phyloP scores from a whole-genome alignment of 805 yeast genomes.

The Saccharomycopsis sp. region DNA sequence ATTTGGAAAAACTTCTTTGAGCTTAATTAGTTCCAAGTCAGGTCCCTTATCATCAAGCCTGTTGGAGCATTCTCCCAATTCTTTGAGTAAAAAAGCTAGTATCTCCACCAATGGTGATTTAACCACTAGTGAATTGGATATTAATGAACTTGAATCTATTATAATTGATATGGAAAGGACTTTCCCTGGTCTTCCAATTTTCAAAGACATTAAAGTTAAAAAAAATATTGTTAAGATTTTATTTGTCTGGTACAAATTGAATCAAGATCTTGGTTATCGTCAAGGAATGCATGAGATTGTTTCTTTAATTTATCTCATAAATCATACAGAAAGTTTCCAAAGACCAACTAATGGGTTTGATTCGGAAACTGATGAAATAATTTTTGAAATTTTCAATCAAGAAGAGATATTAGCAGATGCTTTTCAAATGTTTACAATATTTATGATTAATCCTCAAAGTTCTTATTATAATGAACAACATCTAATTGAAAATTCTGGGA shows the following conservation, averaged over 20 bases:
- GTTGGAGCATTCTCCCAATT: no score
- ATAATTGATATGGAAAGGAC: conserved; percentile 18
- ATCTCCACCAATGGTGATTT: not conserved
- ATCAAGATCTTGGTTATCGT: conserved; percentile 25
- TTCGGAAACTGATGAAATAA: conserved; percentile 16
- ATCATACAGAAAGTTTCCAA: conserved; percentile 27
- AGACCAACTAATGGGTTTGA: conserved; percentile 16
- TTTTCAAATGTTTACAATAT: conserved; percentile 35
- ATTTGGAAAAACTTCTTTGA: not conserved
- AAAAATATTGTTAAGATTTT: conserved; percentile 13
- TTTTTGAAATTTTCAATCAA: conserved; percentile 8
- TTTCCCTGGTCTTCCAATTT: conserved; percentile 15
- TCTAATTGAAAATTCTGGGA: conserved; percentile 33
- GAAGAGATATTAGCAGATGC: conserved; percentile 29
- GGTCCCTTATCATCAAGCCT: not conserved
- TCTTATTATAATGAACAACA: conserved; percentile 33
- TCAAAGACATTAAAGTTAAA: conserved; percentile 7
- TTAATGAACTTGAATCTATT: conserved; percentile 14
- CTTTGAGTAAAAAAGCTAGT: not conserved
- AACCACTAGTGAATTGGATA: not conserved
- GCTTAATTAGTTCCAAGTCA: not conserved
- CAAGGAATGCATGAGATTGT: conserved; percentile 46
- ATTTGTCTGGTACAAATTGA: conserved; percentile 18
- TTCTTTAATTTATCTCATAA: conserved; percentile 34
- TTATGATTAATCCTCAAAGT: conserved; percentile 33